Percentiles rank a stretch among this genome's conserved stretches.
Evolutionary conservation across 371 early-diverging fungal species (phyloP).

Genomic region (Zancudomyces culisetae): DNA sequence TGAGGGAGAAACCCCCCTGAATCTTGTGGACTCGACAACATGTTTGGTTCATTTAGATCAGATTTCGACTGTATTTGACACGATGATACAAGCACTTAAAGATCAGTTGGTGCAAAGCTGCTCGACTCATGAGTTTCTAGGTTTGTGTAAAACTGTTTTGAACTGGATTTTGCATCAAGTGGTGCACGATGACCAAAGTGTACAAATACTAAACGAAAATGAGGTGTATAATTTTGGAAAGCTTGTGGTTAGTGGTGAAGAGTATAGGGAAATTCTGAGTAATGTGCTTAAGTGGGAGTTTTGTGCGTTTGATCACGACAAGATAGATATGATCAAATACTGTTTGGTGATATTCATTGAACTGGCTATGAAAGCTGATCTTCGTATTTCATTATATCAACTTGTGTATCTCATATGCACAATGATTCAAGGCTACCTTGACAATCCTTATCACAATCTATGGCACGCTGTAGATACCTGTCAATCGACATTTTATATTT

Average conservation of each 20-base stretch:
- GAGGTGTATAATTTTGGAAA: not conserved
- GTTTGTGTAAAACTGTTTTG: not conserved
- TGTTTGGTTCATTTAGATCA: too few species aligned
- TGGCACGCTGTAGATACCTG: conserved; percentile 73
- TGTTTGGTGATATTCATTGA: not conserved
- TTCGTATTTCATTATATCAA: conserved; percentile 1
- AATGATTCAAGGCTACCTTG: conserved; percentile 40
- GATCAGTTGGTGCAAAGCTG: not conserved
- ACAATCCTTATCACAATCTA: conserved; percentile 70
- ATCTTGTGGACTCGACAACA: too few species aligned
- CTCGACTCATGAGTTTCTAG: not conserved
- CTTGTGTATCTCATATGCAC: conserved; percentile 36
- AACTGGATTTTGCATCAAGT: not conserved
- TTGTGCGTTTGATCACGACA: not conserved
- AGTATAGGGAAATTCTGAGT: not conserved
- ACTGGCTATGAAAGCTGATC: not conserved
- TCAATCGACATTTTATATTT: conserved; percentile 50
- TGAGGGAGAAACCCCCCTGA: too few species aligned
- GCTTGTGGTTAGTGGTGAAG: not conserved
- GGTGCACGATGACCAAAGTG: not conserved
- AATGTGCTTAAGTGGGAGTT: not conserved
- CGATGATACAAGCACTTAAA: not conserved
- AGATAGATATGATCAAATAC: not conserved
- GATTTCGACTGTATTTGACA: not conserved
- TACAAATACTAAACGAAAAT: not conserved